These are phyloP conservation scores for Lepidium sativum DNA, from an alignment of 345 rosid genomes.

Conservation along the genomic window DNA sequence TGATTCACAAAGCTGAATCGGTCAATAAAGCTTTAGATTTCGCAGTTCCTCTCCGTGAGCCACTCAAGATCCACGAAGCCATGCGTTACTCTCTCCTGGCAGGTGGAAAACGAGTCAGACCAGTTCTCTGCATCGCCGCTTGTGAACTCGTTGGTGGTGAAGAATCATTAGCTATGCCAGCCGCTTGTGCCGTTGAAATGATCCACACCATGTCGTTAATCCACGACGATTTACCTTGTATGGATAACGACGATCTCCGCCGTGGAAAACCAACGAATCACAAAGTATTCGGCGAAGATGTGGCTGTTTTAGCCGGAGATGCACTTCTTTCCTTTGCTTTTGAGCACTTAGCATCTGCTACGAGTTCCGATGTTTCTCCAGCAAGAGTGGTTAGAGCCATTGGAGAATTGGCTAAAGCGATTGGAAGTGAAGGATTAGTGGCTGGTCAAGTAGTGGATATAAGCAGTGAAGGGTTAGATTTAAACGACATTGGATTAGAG, in stretches of 20 bases:
- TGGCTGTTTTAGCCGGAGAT: conserved; percentile 86
- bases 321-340: conserved; percentile 74
- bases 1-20: conserved; percentile 45
- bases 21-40: conserved; percentile 65
- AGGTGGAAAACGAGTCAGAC: conserved; percentile 84
- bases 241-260: conserved; percentile 95
- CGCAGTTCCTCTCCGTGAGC: conserved; percentile 55
- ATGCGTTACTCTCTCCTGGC: conserved; percentile 94
- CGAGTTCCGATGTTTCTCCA: conserved; percentile 35
- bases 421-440: conserved; percentile 66
- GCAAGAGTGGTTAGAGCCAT: conserved; percentile 45
- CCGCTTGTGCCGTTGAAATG: conserved; percentile 92
- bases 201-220: conserved; percentile 92
- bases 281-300: conserved; percentile 69
- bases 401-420: conserved; percentile 57
- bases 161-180: conserved; percentile 62
- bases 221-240: conserved; percentile 91
- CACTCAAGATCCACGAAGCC: conserved; percentile 74
- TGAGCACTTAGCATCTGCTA: conserved; percentile 58
- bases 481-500: conserved; percentile 49
- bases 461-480: conserved; percentile 44
- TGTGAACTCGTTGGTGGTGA: conserved; percentile 80
- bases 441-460: conserved; percentile 92
- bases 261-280: conserved; percentile 94
- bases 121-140: conserved; percentile 74